Evolutionary conservation across 1,139 yeast species (phyloP).

Genomic region (Geotrichum australiense): DNA sequence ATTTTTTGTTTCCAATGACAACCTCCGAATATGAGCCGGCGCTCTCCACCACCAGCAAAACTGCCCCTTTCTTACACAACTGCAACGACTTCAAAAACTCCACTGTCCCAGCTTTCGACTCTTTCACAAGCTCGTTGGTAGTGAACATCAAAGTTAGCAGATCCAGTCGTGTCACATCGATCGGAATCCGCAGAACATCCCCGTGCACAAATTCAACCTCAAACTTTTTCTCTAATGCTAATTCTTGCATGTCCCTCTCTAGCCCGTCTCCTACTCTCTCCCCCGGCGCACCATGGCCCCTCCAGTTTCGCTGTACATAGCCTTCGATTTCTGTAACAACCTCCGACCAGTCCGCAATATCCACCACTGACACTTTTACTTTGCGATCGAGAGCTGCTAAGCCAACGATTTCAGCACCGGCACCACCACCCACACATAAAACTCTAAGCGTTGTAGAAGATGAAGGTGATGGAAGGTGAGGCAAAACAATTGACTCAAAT

Average conservation of each 20-base stretch:
- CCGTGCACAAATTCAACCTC: conserved; percentile 43
- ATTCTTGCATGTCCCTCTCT: conserved; percentile 12
- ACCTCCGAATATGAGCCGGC: conserved; percentile 88
- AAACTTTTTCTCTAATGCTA: too few relatives aligned
- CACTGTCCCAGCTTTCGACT: conserved; percentile 55
- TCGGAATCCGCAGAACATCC: conserved; percentile 42
- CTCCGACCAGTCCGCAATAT: conserved; percentile 69
- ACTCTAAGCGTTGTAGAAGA: conserved; percentile 26
- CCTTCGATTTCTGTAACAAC: conserved; percentile 43
- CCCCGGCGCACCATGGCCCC: conserved; percentile 11
- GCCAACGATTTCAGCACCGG: conserved; percentile 76
- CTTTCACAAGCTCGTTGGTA: conserved; percentile 76
- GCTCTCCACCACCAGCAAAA: conserved; percentile 68
- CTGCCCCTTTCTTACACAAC: conserved; percentile 47
- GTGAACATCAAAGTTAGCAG: conserved; percentile 73
- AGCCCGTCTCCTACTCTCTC: conserved; percentile 5
- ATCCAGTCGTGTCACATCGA: conserved; percentile 26
- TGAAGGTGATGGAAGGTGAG: conserved; percentile 3
- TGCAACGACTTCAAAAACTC: conserved; percentile 47
- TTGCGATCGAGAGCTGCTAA: conserved; percentile 46
- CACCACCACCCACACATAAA: conserved; percentile 81
- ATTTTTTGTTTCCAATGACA: conserved; percentile 62
- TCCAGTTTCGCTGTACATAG: conserved; percentile 33
- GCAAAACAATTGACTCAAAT: conserved; percentile 15
- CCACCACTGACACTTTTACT: conserved; percentile 51